These are phyloP conservation scores for Morella rubra DNA, from an alignment of 306 rosid species.

Conservation along the genomic window DNA sequence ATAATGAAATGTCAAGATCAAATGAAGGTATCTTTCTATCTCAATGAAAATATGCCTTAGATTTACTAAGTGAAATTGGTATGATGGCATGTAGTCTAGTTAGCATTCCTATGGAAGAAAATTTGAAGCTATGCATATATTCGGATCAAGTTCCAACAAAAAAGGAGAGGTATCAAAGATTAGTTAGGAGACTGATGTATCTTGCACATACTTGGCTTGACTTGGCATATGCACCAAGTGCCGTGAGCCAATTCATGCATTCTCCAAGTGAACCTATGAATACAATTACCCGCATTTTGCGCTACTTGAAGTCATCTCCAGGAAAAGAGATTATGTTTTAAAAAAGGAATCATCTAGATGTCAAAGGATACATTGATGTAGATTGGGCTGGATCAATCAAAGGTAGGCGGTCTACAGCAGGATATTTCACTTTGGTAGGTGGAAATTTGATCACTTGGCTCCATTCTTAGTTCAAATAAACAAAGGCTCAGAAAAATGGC, in stretches of 20 bases:
- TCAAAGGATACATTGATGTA: background rate
- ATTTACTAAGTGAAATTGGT: background rate
- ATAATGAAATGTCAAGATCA: background rate
- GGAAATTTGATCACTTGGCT: too few species aligned
- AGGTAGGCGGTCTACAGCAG: background rate
- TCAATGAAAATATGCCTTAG: conserved; percentile 7
- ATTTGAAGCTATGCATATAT: background rate
- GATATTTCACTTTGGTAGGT: background rate
- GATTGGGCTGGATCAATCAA: background rate
- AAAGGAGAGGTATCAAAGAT: background rate
- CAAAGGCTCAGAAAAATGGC: too few species aligned
- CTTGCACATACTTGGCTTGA: background rate
- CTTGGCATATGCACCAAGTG: background rate
- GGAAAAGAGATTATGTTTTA: background rate
- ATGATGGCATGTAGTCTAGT: background rate
- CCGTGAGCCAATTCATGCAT: conserved; percentile 2
- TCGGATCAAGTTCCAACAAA: background rate
- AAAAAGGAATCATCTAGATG: background rate
- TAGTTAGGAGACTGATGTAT: background rate
- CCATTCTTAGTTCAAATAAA: too few species aligned
- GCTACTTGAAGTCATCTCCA: conserved; percentile 7
- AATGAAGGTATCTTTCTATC: background rate
- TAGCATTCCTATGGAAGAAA: background rate
- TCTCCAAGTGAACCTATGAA: conserved; percentile 11
- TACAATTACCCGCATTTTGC: background rate